phyloP scores from a whole-genome alignment of 352 stramenopile species.

The Blastocystis sp. region DNA sequence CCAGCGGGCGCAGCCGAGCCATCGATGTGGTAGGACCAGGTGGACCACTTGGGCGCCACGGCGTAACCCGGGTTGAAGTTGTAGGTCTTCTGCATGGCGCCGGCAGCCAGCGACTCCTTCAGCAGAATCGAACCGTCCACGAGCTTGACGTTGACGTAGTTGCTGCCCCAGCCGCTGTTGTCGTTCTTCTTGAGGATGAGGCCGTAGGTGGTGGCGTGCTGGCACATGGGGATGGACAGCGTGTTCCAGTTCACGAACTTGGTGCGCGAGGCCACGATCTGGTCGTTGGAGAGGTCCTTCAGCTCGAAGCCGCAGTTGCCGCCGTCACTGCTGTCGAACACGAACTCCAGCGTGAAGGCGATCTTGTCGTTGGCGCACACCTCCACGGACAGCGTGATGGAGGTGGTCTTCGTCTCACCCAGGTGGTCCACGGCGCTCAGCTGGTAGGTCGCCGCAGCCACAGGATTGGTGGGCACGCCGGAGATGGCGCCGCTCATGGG shows the following conservation, averaged over 20 bases:
- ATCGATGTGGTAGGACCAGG: constrained; percentile 19
- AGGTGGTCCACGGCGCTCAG: constrained; percentile 37
- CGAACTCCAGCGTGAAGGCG: constrained; percentile 32
- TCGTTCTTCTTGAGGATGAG: constrained; percentile 34
- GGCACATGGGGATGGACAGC: constrained; percentile 27
- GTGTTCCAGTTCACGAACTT: constrained; percentile 6
- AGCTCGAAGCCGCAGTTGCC: not conserved
- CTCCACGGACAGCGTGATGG: constrained; percentile 22
- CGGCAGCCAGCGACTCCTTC: constrained; percentile 55
- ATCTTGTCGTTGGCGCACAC: constrained; percentile 40
- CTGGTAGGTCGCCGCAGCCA: not conserved
- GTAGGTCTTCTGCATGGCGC: not conserved
- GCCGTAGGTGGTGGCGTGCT: constrained; percentile 8
- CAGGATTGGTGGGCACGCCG: not conserved
- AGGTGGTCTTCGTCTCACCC: constrained; percentile 16
- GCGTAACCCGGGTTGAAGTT: constrained; percentile 35
- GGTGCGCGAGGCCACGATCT: constrained; percentile 7
- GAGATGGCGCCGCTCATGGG: no score
- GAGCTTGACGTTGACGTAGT: constrained; percentile 25
- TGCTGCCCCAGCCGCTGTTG: constrained; percentile 23
- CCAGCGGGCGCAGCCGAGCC: not conserved
- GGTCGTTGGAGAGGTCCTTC: constrained; percentile 45
- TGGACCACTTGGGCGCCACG: constrained; percentile 18
- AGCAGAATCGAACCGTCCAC: constrained; percentile 6
- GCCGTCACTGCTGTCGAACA: not conserved